Percentiles rank a stretch among this genome's conserved stretches.
These are phyloP conservation scores for Paraphaeosphaeria minitans DNA, from an alignment of 2,329 filamentous ascomycete genomes.

Conservation along the genomic window DNA sequence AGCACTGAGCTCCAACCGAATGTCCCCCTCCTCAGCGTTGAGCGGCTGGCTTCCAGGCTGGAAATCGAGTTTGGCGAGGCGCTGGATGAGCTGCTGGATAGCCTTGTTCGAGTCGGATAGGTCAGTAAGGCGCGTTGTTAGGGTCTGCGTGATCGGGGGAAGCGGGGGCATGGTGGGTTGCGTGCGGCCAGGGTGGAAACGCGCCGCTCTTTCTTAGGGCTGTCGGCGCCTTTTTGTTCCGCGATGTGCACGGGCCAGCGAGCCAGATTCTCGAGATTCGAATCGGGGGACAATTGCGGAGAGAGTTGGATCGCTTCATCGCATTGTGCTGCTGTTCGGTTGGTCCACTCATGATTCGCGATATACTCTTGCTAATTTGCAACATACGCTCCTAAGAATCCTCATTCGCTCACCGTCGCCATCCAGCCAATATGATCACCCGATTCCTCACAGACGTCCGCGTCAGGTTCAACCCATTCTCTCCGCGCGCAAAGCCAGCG, in stretches of 20 bases:
- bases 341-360: not conserved
- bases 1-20: constrained; percentile 72
- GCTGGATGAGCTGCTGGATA: constrained; percentile 60
- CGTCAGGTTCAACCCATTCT: constrained; percentile 93
- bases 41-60: constrained; percentile 65
- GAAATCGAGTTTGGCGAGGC: constrained; percentile 64
- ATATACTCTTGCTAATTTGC: not conserved
- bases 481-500: constrained; percentile 75
- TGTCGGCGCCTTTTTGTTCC: constrained; percentile 23
- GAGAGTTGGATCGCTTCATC: not conserved
- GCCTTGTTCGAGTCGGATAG: constrained; percentile 61
- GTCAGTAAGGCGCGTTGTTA: constrained; percentile 56
- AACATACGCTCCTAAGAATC: constrained; percentile 1
- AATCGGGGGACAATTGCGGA: not conserved
- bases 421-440: constrained; percentile 70
- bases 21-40: constrained; percentile 66
- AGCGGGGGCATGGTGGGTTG: constrained; percentile 40
- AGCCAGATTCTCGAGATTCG: constrained; percentile 8
- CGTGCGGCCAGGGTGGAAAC: constrained; percentile 33
- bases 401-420: constrained; percentile 1
- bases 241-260: constrained; percentile 27
- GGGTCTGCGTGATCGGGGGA: constrained; percentile 42
- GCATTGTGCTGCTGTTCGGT: not conserved
- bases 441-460: constrained; percentile 84
- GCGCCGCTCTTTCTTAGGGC: constrained; percentile 18